Percentiles rank a stretch among this genome's conserved stretches.
phyloP scores from a whole-genome alignment of 192 early-diverging fungal species.

The Rhizoclosmatium sp. region DNA sequence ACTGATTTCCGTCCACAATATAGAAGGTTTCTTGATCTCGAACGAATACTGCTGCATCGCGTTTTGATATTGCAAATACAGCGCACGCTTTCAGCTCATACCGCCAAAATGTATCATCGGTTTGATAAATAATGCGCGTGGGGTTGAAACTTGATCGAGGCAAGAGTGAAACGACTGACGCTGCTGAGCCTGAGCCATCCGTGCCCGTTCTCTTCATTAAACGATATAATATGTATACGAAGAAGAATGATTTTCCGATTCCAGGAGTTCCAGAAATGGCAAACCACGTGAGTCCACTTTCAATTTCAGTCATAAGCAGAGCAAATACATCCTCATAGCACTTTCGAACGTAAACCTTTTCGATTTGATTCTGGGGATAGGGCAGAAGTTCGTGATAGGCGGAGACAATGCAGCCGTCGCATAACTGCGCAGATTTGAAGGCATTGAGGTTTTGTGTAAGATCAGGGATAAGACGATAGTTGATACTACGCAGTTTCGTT shows the following conservation, averaged over 20 bases:
- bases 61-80: constrained; percentile 4
- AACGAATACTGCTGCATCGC: too few relatives aligned
- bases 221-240: constrained; percentile 41
- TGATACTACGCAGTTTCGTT: not conserved
- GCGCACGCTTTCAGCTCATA: not conserved
- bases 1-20: too few relatives aligned
- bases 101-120: not conserved
- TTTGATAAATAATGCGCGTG: not conserved
- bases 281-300: constrained; percentile 24
- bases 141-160: constrained; percentile 17
- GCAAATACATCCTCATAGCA: constrained; percentile 44
- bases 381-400: constrained; percentile 14
- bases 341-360: constrained; percentile 36
- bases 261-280: constrained; percentile 44
- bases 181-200: too few relatives aligned
- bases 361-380: constrained; percentile 36
- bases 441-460: constrained; percentile 25
- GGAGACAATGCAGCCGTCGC: constrained; percentile 32
- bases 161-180: too few relatives aligned
- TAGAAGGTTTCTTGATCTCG: too few relatives aligned
- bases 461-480: not conserved
- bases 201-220: constrained; percentile 35
- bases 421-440: constrained; percentile 26
- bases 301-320: constrained; percentile 26
- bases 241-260: constrained; percentile 44